Base-by-base conservation (phyloP, 257 asterid species). In the Solanum ossicruentum region DNA sequence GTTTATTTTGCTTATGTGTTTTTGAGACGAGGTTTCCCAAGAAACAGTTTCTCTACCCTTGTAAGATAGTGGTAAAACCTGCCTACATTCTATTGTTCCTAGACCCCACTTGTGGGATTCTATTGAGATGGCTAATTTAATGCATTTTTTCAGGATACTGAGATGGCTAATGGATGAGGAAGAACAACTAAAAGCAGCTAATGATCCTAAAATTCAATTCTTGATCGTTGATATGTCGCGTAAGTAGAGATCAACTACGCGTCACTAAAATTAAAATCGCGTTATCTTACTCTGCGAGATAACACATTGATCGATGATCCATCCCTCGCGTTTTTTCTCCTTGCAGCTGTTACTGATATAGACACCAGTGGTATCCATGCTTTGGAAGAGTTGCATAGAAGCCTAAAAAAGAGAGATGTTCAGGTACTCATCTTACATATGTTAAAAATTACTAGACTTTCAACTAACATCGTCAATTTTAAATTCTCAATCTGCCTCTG, bases 281-380 rank as follows among this genome's bases (percentile, higher is more conserved):
- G 63, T 15, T 51, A 77, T 51, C 47, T 7, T 77, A 77, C 49
- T 75, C 18, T 0, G 12, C 7, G 43, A 49, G 20, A 75, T 47
- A 21, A 21, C 4, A 75, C 11, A 49, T 15, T 77, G 13, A 51
- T 16, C 10, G 23, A 51, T 69, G 23, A 51, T 69, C 52, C 78
- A 69, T 12, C 15, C 16, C n/a, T 23, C 3, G 26, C 26, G 47
- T 77, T 77, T 49, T 28, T 75, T 55, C 56, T 61, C 45, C 56
- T 70, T 61, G 56, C 85, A 95, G 98, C 99, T 47, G 98, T 95
- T 17, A 95, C 92, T 10, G 98, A 95, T 87, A 92, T 95, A 6
- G 99, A 95, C 91, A 95, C 99, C 16, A 94, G 98, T 49, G 99
- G 99, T 58, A 95, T 95, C 88, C 97, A 93, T 63, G 98, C 98